A percentile compares a stretch with the other conserved stretches of the same genome.
Conservation (phyloP, 192 early-diverging fungal genomes). For the Entrophospora sp. region DNA sequence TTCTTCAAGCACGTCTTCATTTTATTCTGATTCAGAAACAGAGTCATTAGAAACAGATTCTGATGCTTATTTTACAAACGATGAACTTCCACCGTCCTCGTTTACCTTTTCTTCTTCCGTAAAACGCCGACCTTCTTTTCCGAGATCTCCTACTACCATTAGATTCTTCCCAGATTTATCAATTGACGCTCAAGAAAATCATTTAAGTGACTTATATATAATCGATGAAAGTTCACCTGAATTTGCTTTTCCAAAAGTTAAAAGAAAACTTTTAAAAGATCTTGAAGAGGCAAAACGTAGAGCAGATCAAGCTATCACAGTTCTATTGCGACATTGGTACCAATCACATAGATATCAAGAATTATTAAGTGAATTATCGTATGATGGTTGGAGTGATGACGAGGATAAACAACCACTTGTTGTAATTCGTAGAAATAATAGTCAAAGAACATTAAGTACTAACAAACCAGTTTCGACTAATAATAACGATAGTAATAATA, state of each 20-base stretch:
- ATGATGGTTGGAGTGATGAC: constrained; percentile 5
- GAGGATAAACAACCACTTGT: background rate
- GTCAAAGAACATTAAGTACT: background rate
- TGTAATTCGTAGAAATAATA: background rate
- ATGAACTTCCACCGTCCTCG: background rate
- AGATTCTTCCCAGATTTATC: background rate
- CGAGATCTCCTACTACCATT: background rate
- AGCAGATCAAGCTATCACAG: background rate
- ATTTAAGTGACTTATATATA: background rate
- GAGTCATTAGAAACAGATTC: constrained; percentile 7
- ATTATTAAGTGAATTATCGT: background rate
- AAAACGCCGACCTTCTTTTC: background rate
- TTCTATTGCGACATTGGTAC: background rate
- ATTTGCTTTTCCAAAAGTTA: constrained; percentile 10
- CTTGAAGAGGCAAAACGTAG: background rate
- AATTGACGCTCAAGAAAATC: background rate
- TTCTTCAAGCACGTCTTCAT: background rate
- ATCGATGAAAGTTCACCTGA: background rate
- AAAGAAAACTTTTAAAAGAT: background rate
- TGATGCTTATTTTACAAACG: background rate
- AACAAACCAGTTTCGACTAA: too few relatives aligned
- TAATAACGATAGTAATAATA: too few relatives aligned
- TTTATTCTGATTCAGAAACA: constrained; percentile 7
- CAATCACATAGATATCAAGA: constrained; percentile 4
- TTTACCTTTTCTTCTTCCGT: background rate